These are phyloP conservation scores for Zymoseptoria pseudotritici DNA, from an alignment of 2,329 filamentous ascomycete species.

Conservation along the genomic window DNA sequence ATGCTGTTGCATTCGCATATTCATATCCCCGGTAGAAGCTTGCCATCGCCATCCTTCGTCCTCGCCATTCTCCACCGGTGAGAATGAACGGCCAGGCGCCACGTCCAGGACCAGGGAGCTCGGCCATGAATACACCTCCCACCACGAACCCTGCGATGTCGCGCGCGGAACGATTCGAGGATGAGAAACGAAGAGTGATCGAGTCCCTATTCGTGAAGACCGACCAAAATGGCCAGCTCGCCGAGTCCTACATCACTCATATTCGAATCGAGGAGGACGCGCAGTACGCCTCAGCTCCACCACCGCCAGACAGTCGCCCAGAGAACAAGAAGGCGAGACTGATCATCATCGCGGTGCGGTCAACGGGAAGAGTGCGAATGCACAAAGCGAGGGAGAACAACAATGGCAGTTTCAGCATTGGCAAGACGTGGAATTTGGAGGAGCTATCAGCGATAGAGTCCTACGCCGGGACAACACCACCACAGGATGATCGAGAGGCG, in stretches of 20 bases:
- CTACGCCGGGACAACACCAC: constrained; percentile 49
- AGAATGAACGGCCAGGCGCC: background rate
- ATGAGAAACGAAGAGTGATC: constrained; percentile 90
- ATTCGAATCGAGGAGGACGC: constrained; percentile 85
- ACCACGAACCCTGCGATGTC: constrained; percentile 15
- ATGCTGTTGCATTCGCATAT: background rate
- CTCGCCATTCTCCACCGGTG: background rate
- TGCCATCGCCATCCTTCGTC: background rate
- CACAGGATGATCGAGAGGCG: constrained; percentile 52
- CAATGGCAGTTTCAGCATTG: constrained; percentile 91
- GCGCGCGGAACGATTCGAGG: constrained; percentile 81
- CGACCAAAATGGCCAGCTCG: constrained; percentile 73
- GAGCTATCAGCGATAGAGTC: constrained; percentile 79
- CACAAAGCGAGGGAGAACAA: constrained; percentile 95
- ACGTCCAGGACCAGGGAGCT: background rate
- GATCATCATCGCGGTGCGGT: constrained; percentile 88
- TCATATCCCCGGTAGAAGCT: background rate
- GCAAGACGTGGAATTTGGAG: constrained; percentile 96
- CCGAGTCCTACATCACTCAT: constrained; percentile 97
- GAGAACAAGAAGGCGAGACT: constrained; percentile 79
- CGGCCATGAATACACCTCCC: background rate
- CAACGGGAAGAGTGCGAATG: constrained; percentile 84
- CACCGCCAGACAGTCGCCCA: constrained; percentile 67
- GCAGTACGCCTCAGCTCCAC: constrained; percentile 71
- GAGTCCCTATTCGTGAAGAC: constrained; percentile 90